phyloP scores from a whole-genome alignment of 306 rosid genomes.

The Pterocarpus santalinus region DNA sequence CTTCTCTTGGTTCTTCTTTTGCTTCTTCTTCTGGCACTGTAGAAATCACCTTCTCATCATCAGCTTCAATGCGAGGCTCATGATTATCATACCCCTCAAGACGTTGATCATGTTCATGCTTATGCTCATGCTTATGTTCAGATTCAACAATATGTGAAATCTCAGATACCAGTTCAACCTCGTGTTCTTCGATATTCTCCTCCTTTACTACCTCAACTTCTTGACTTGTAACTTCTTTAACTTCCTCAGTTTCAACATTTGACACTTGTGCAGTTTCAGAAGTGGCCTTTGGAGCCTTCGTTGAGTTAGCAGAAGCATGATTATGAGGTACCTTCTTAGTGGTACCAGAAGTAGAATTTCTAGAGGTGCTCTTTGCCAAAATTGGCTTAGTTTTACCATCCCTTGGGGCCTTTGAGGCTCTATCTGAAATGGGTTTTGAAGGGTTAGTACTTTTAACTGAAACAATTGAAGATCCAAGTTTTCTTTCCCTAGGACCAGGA shows the following conservation, averaged over 20 bases:
- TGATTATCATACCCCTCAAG: constrained; percentile 20
- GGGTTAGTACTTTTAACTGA: constrained; percentile 19
- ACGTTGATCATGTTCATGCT: not conserved
- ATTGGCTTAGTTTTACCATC: constrained; percentile 28
- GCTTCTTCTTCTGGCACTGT: constrained; percentile 37
- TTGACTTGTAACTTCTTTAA: constrained; percentile 34
- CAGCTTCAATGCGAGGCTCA: not conserved
- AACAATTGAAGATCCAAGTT: constrained; percentile 27
- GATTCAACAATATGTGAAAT: not conserved
- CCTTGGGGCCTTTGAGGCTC: constrained; percentile 6
- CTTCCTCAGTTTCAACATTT: constrained; percentile 21
- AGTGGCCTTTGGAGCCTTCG: constrained; percentile 9
- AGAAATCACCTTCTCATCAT: constrained; percentile 39
- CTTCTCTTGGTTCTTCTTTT: not conserved
- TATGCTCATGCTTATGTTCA: not conserved
- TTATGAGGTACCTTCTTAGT: not conserved
- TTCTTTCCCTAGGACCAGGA: constrained; percentile 47
- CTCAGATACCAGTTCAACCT: constrained; percentile 19
- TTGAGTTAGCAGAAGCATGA: constrained; percentile 12
- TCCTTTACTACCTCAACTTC: constrained; percentile 12
- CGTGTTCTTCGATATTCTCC: not conserved
- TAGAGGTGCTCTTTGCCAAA: not conserved
- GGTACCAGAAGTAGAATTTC: not conserved
- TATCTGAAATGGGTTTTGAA: constrained; percentile 42
- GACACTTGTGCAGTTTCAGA: not conserved